Evolutionary conservation across 768 basidiomycete species (phyloP).

Genomic region (Rhizopogon rudus): DNA sequence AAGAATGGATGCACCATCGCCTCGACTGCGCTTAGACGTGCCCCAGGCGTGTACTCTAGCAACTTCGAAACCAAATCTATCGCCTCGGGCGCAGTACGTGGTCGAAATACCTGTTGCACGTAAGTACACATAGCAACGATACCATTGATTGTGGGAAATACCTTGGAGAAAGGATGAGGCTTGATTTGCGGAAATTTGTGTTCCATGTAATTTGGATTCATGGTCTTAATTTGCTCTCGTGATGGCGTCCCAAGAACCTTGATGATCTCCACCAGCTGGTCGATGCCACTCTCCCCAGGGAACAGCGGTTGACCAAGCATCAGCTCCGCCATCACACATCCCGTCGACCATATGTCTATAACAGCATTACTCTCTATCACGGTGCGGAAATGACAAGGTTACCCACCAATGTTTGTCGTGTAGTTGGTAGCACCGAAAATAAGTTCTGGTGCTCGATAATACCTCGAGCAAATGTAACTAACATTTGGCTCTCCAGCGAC

Average conservation of each 20-base stretch:
- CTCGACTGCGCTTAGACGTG: constrained; percentile 84
- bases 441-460: constrained; percentile 98
- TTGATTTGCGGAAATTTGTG: constrained; percentile 99
- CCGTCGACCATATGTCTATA: constrained; percentile 98
- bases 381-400: neutral
- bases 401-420: constrained; percentile 95
- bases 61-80: constrained; percentile 94
- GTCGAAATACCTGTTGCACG: constrained; percentile 84
- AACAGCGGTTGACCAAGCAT: constrained; percentile 99
- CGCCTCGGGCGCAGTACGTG: constrained; percentile 92
- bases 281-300: constrained; percentile 98
- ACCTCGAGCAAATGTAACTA: constrained; percentile 98
- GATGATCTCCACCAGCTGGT: constrained; percentile 99
- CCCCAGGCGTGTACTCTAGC: constrained; percentile 96
- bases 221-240: constrained; percentile 99
- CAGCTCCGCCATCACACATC: constrained; percentile 99
- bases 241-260: constrained; percentile 98
- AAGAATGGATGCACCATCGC: constrained; percentile 97
- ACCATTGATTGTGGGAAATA: constrained; percentile 25
- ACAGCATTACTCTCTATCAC: constrained; percentile 5
- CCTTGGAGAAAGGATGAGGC: constrained; percentile 98
- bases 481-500: constrained; percentile 98
- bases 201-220: constrained; percentile 99
- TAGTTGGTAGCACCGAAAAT: constrained; percentile 99
- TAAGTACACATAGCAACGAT: constrained; percentile 9